Evolutionary conservation across 2,329 filamentous ascomycete genomes (phyloP).

Genomic region (Paraphoma chrysanthemicola): DNA sequence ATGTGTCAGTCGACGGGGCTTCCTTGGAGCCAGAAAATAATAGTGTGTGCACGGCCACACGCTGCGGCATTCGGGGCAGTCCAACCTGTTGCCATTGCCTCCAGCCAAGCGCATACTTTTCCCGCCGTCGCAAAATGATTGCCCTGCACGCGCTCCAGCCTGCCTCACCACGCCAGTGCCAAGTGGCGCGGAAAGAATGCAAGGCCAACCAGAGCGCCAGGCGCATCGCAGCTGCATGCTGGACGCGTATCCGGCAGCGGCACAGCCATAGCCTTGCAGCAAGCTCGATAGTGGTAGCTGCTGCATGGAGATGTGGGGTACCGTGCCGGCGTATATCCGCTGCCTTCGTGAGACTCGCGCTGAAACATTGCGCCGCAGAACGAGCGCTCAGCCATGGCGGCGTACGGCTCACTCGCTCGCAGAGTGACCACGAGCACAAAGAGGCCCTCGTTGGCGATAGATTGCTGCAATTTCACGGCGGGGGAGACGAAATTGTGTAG

Average conservation of each 20-base stretch:
- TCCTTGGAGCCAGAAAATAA: conserved; percentile 24
- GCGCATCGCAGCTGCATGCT: conserved; percentile 12
- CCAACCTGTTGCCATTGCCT: conserved; percentile 13
- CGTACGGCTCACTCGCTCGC: conserved; percentile 7
- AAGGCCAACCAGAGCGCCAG: conserved; percentile 21
- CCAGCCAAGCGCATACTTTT: conserved; percentile 12
- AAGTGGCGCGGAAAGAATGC: conserved; percentile 19
- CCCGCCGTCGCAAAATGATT: conserved; percentile 19
- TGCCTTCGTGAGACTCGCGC: conserved; percentile 17
- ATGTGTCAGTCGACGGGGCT: conserved; percentile 31
- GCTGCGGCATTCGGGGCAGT: conserved; percentile 10
- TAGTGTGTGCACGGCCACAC: conserved; percentile 25
- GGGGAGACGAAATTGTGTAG: conserved; percentile 5
- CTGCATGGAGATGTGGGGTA: conserved; percentile 13
- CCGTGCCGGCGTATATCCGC: conserved; percentile 20
- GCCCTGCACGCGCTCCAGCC: conserved; percentile 11
- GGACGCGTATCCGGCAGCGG: conserved; percentile 14
- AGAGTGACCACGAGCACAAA: conserved; percentile 4
- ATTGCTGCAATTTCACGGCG: conserved; percentile 24
- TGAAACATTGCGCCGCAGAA: conserved; percentile 21
- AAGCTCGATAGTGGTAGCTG: conserved; percentile 9
- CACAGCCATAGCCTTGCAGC: conserved; percentile 8
- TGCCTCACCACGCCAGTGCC: conserved; percentile 18
- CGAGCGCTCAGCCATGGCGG: conserved; percentile 1
- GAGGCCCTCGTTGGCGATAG: conserved; percentile 8